A percentile compares a stretch with the other conserved stretches of the same genome.
phyloP scores from a whole-genome alignment of 202 grass and related monocot species.

The Zizania palustris region DNA sequence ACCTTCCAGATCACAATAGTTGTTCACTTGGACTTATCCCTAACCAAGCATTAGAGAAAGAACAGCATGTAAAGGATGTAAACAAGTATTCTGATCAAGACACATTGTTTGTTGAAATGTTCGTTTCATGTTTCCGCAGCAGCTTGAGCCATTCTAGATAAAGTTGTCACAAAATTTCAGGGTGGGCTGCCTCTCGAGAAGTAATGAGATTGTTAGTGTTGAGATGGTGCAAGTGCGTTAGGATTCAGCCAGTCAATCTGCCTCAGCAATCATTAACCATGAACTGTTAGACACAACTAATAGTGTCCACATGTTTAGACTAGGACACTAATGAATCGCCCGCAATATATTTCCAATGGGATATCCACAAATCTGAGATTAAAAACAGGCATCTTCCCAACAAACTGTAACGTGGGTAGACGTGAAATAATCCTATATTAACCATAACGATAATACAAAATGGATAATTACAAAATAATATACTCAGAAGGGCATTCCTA shows the following conservation, averaged over 20 bases:
- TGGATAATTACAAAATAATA: constrained; percentile 41
- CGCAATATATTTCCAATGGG: background rate
- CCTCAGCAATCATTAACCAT: background rate
- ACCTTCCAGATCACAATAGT: constrained; percentile 36
- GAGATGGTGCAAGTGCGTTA: background rate
- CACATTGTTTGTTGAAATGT: constrained; percentile 39
- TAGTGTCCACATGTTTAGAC: background rate
- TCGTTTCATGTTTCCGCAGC: background rate
- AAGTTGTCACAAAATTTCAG: background rate
- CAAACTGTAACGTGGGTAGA: background rate
- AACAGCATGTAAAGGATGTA: constrained; percentile 60
- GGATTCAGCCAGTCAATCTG: background rate
- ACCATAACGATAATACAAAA: constrained; percentile 12
- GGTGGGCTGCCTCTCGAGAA: background rate
- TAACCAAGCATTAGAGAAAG: constrained; percentile 44
- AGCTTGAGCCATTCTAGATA: background rate
- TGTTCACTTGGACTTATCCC: constrained; percentile 41
- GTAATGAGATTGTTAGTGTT: background rate
- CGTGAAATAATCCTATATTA: constrained; percentile 18
- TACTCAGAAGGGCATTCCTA: background rate
- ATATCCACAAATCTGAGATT: background rate
- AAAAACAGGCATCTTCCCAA: background rate
- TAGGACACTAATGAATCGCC: background rate
- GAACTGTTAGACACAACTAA: background rate
- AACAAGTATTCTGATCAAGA: constrained; percentile 42